Conservation (phyloP, 306 rosid genomes). For the Vicia faba region DNA sequence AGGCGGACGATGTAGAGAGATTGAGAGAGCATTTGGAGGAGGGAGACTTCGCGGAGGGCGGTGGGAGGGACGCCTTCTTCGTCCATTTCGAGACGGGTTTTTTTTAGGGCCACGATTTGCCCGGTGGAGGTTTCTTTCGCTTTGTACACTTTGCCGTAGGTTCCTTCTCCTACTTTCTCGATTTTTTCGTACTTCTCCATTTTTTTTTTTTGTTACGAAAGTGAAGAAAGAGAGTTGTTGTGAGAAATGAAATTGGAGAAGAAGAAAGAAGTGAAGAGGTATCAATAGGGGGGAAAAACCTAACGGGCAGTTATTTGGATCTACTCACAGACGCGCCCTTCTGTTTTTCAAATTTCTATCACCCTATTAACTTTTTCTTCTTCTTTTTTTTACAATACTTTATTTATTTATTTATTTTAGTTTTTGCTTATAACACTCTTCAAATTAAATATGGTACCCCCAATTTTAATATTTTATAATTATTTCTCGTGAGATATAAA, state of each 20-base stretch:
- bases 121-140: conserved; percentile 80
- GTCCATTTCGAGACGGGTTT: conserved; percentile 91
- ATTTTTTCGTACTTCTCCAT: conserved; percentile 97
- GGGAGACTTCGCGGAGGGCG: conserved; percentile 88
- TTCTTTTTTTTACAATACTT: too few relatives aligned
- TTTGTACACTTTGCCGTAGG: conserved; percentile 94
- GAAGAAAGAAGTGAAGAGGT: neutral
- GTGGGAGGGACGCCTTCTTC: conserved; percentile 98
- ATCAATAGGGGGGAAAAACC: neutral
- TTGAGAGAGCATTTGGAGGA: conserved; percentile 89
- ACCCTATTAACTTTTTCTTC: neutral
- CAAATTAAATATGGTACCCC: too few relatives aligned
- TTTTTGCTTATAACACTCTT: too few relatives aligned
- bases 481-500: too few relatives aligned
- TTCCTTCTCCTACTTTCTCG: conserved; percentile 97
- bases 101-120: conserved; percentile 81
- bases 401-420: too few relatives aligned
- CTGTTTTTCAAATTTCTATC: neutral
- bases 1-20: conserved; percentile 89
- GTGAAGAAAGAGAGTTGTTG: neutral
- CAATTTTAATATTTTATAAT: too few relatives aligned
- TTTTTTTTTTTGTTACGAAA: neutral
- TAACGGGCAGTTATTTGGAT: neutral
- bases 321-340: neutral
- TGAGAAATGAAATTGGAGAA: neutral